phyloP scores from a whole-genome alignment of 805 yeast genomes.

The Teunomyces aglyptinius region DNA sequence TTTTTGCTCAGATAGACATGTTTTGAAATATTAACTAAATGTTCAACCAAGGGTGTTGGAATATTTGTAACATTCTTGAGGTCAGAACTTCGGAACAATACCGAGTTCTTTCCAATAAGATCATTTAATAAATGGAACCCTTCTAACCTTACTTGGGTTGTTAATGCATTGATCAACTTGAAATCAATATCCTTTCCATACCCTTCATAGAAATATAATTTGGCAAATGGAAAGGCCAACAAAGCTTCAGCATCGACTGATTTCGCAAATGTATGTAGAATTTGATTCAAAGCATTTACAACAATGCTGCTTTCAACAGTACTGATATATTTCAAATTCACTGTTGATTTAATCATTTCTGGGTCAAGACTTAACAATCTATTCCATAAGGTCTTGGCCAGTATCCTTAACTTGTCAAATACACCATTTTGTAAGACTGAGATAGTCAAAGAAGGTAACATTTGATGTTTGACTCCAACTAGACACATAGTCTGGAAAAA shows the following conservation, averaged over 20 bases:
- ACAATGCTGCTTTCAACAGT: conserved; percentile 35
- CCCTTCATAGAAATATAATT: conserved; percentile 11
- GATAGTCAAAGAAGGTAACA: conserved; percentile 43
- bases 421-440: conserved; percentile 55
- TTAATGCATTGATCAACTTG: conserved; percentile 22
- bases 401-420: conserved; percentile 30
- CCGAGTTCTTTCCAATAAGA: conserved; percentile 19
- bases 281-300: conserved; percentile 42
- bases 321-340: conserved; percentile 32
- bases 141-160: conserved; percentile 41
- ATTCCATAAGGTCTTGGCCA: conserved; percentile 22
- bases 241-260: conserved; percentile 37
- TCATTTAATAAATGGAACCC: conserved; percentile 39
- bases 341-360: conserved; percentile 17
- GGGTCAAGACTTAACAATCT: conserved; percentile 16
- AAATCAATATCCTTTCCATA: conserved; percentile 12
- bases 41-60: conserved; percentile 42
- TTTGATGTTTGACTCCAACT: conserved; percentile 20
- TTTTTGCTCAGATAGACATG: conserved; percentile 38
- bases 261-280: conserved; percentile 46
- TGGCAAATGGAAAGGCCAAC: conserved; percentile 41
- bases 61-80: conserved; percentile 17
- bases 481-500: conserved; percentile 28
- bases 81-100: background rate
- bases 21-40: conserved; percentile 43